A percentile compares a stretch with the other conserved stretches of the same genome.
These are phyloP conservation scores for Paragyromitra xinjiangensis DNA, from an alignment of 495 filamentous ascomycete species.

Conservation along the genomic window DNA sequence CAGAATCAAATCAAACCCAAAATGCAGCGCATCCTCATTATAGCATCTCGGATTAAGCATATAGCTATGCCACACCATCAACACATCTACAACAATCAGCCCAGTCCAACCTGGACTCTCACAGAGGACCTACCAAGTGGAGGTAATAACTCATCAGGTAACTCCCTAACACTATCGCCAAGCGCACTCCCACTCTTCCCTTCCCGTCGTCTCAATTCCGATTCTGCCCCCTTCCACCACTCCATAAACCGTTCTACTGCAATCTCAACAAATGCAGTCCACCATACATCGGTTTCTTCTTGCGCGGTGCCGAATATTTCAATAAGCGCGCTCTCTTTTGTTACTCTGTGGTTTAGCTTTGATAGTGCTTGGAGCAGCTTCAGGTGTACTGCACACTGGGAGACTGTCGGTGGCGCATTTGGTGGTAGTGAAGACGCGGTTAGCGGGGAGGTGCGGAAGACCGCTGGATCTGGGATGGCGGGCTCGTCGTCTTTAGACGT, in stretches of 20 bases:
- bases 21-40: conserved; percentile 78
- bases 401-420: conserved; percentile 26
- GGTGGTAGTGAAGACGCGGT: background rate
- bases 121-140: conserved; percentile 52
- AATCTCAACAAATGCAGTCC: conserved; percentile 76
- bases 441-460: conserved; percentile 33
- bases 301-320: conserved; percentile 46
- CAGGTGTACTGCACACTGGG: conserved; percentile 74
- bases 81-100: conserved; percentile 65
- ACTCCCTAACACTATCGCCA: conserved; percentile 26
- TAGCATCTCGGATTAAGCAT: conserved; percentile 83
- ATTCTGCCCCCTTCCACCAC: conserved; percentile 70
- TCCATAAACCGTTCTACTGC: conserved; percentile 76
- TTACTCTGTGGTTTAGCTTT: conserved; percentile 66
- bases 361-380: conserved; percentile 78
- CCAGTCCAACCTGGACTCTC: background rate
- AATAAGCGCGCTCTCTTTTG: conserved; percentile 44
- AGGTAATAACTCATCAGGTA: conserved; percentile 49
- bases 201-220: conserved; percentile 48
- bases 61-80: conserved; percentile 91
- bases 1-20: conserved; percentile 70
- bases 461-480: conserved; percentile 43
- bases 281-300: conserved; percentile 72
- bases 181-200: conserved; percentile 54
- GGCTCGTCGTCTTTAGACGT: conserved; percentile 39